phyloP scores from a whole-genome alignment of 148 eudicot genomes.

The Rhododendron mucronatum region DNA sequence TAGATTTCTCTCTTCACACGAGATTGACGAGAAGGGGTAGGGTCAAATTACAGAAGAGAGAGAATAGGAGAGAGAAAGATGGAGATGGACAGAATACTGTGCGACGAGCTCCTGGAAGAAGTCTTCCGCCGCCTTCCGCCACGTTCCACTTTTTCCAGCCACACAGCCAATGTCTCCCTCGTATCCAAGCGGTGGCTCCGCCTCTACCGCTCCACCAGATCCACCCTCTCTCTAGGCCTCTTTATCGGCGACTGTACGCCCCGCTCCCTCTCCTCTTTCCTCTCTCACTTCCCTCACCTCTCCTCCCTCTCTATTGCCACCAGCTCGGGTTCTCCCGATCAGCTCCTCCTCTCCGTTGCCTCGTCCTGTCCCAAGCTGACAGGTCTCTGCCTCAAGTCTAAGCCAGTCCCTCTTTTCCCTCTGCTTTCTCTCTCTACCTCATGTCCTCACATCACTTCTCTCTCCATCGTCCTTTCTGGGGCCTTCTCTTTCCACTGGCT shows the following conservation, averaged over 20 bases:
- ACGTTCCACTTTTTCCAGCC: conserved; percentile 4
- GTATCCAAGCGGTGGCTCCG: not conserved
- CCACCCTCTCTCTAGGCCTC: not conserved
- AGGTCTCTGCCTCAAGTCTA: conserved; percentile 7
- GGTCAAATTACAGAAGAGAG: no score
- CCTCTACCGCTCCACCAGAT: not conserved
- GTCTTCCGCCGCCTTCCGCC: conserved; percentile 44
- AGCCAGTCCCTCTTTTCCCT: conserved; percentile 23
- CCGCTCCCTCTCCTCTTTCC: not conserved
- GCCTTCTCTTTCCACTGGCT: not conserved
- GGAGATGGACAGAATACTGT: conserved; percentile 45
- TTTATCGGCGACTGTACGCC: not conserved
- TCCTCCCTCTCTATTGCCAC: not conserved
- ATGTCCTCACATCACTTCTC: conserved; percentile 8
- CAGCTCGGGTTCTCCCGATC: not conserved
- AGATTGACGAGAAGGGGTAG: no score
- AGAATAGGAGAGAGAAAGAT: not conserved
- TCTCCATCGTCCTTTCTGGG: not conserved
- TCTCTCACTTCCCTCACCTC: not conserved
- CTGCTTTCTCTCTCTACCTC: conserved; percentile 32
- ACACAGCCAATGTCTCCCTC: not conserved
- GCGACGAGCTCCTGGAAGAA: conserved; percentile 61
- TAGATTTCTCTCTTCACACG: no score
- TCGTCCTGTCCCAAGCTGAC: conserved; percentile 29
- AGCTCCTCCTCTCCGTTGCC: conserved; percentile 24